Conservation (phyloP, 495 filamentous ascomycete species). For the Aspergillus steynii region DNA sequence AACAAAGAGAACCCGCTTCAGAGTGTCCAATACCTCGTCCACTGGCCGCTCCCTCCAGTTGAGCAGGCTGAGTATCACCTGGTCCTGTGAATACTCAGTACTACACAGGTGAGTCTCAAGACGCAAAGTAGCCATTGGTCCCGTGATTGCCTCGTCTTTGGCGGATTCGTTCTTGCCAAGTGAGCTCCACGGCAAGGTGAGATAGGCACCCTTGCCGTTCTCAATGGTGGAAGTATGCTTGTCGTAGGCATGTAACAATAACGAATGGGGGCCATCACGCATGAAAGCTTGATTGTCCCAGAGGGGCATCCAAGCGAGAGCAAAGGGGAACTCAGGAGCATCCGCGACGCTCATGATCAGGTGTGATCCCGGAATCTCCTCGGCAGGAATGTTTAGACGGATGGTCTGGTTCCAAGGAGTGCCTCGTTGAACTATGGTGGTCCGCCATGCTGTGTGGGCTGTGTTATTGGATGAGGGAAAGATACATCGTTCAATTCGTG, state of each 20-base stretch:
- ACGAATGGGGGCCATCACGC: constrained; percentile 76
- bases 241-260: constrained; percentile 86
- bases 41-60: constrained; percentile 79
- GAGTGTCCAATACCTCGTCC: constrained; percentile 66
- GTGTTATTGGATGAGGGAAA: constrained; percentile 78
- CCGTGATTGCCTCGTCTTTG: constrained; percentile 73
- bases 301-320: constrained; percentile 87
- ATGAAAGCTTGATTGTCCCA: constrained; percentile 94
- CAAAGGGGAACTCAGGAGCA: constrained; percentile 81
- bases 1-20: constrained; percentile 87
- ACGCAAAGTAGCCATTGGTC: constrained; percentile 71
- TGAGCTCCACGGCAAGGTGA: constrained; percentile 76
- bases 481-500: constrained; percentile 82
- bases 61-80: constrained; percentile 77
- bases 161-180: constrained; percentile 62
- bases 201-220: constrained; percentile 74
- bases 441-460: constrained; percentile 80
- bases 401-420: constrained; percentile 87
- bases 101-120: constrained; percentile 92
- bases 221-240: constrained; percentile 70
- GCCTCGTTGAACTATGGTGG: constrained; percentile 73
- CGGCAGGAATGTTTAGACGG: constrained; percentile 72
- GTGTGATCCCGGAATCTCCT: constrained; percentile 82
- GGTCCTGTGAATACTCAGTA: constrained; percentile 93
- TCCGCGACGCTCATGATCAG: constrained; percentile 87